These are phyloP conservation scores for Blastobotrys americana DNA, from an alignment of 805 yeast species.

Conservation along the genomic window DNA sequence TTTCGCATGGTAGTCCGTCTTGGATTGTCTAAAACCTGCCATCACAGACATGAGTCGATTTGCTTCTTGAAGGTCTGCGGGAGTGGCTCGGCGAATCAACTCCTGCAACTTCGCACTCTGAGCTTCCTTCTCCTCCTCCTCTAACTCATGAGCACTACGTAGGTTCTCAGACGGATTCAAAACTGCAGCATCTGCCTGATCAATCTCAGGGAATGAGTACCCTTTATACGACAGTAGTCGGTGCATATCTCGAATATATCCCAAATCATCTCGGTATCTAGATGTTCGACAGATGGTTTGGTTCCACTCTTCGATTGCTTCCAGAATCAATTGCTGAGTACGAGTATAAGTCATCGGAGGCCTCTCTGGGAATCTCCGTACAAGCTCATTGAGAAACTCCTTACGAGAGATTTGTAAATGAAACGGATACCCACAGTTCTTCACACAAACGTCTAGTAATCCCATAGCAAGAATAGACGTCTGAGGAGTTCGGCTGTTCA, in stretches of 20 bases:
- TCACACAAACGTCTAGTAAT: constrained; percentile 78
- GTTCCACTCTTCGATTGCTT: constrained; percentile 95
- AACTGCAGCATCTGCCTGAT: constrained; percentile 86
- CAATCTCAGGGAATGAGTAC: constrained; percentile 85
- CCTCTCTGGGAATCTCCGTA: constrained; percentile 86
- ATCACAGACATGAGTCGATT: constrained; percentile 93
- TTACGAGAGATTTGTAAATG: constrained; percentile 92
- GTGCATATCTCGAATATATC: constrained; percentile 93
- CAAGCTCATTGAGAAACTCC: constrained; percentile 89
- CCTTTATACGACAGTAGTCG: constrained; percentile 84
- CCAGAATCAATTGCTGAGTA: constrained; percentile 76
- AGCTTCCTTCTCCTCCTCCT: constrained; percentile 85
- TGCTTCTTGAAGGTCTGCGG: constrained; percentile 92
- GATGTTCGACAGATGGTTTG: constrained; percentile 89
- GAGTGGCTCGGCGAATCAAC: constrained; percentile 88
- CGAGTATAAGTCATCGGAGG: constrained; percentile 82
- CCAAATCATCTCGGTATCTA: constrained; percentile 83
- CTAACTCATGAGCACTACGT: constrained; percentile 83
- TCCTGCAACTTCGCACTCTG: constrained; percentile 95
- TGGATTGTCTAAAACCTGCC: constrained; percentile 92
- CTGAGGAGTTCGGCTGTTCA: constrained; percentile 78
- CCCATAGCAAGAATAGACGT: constrained; percentile 74
- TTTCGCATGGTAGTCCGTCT: constrained; percentile 65
- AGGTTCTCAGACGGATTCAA: constrained; percentile 81
- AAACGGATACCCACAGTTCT: constrained; percentile 96